These are phyloP conservation scores for Ilex aquifolium DNA, from an alignment of 257 asterid genomes.

Conservation along the genomic window DNA sequence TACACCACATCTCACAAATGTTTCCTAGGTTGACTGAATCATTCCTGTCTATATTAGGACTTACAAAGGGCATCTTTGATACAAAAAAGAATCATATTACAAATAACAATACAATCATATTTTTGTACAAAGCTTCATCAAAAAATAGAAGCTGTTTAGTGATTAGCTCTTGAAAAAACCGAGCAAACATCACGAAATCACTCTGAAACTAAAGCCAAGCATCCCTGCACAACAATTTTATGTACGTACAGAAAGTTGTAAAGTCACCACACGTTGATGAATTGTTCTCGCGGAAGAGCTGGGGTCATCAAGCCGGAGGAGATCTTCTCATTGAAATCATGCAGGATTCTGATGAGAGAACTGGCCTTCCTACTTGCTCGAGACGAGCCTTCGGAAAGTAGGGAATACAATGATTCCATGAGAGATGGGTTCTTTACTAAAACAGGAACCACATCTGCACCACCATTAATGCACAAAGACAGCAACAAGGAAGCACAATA, in stretches of 20 bases:
- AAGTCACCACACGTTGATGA: conserved; percentile 57
- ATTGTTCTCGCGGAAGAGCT: conserved; percentile 41
- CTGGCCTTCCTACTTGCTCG: conserved; percentile 63
- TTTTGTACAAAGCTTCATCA: conserved; percentile 39
- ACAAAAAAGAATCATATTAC: conserved; percentile 16
- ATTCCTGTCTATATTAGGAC: no score
- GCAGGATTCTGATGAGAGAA: conserved; percentile 63
- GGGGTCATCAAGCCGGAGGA: conserved; percentile 33
- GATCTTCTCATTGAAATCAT: conserved; percentile 43
- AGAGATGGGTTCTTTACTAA: conserved; percentile 59
- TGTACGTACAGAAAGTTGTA: conserved; percentile 17
- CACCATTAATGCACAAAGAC: conserved; percentile 51
- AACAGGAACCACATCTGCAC: conserved; percentile 60
- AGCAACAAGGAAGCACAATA: conserved; percentile 53
- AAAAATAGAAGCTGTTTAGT: conserved; percentile 42
- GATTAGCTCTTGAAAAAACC: conserved; percentile 52
- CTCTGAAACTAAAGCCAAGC: background rate
- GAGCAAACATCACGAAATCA: conserved; percentile 39
- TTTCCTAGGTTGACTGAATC: no score
- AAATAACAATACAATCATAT: background rate
- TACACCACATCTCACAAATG: no score
- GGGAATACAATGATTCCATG: conserved; percentile 50
- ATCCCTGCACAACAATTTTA: conserved; percentile 11
- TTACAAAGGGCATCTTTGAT: no score
- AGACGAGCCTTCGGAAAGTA: conserved; percentile 44